Evolutionary conservation across 2,329 filamentous ascomycete genomes (phyloP).

Genomic region (Neospermospora avenae): DNA sequence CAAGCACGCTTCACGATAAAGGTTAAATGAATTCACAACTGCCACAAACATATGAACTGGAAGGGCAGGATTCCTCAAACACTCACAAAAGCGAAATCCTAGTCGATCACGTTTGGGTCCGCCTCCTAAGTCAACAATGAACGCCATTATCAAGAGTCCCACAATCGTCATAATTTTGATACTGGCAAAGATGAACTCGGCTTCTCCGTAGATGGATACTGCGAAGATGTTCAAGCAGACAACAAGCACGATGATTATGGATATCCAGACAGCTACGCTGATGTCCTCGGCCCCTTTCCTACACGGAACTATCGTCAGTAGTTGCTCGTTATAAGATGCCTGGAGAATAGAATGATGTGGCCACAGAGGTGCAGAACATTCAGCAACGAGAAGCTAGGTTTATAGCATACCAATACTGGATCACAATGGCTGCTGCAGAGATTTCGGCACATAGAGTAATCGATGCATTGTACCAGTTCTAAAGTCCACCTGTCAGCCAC

Average conservation of each 20-base stretch:
- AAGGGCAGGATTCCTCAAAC: neutral
- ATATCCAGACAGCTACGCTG: slow-evolving; percentile 35
- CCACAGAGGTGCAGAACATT: neutral
- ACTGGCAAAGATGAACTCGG: slow-evolving; percentile 59
- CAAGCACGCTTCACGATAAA: neutral
- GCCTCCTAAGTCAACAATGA: slow-evolving; percentile 78
- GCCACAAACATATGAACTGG: no score
- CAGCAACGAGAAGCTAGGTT: neutral
- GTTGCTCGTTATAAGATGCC: neutral
- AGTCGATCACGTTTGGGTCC: slow-evolving; percentile 71
- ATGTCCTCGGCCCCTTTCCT: slow-evolving; percentile 38
- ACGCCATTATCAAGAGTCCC: slow-evolving; percentile 71
- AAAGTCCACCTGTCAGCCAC: slow-evolving; percentile 1
- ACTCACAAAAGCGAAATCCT: slow-evolving; percentile 62
- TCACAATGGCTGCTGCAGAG: slow-evolving; percentile 46
- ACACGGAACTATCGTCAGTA: slow-evolving; percentile 27
- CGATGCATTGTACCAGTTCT: slow-evolving; percentile 34
- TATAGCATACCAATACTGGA: slow-evolving; percentile 32
- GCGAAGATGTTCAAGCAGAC: slow-evolving; percentile 52
- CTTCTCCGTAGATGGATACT: slow-evolving; percentile 56
- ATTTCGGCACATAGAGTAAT: slow-evolving; percentile 45
- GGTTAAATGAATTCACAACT: neutral
- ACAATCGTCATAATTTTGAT: slow-evolving; percentile 57
- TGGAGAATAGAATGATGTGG: neutral
- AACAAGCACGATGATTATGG: slow-evolving; percentile 41